Base-by-base conservation (phyloP, 805 yeast species). In the Candida koratica region DNA sequence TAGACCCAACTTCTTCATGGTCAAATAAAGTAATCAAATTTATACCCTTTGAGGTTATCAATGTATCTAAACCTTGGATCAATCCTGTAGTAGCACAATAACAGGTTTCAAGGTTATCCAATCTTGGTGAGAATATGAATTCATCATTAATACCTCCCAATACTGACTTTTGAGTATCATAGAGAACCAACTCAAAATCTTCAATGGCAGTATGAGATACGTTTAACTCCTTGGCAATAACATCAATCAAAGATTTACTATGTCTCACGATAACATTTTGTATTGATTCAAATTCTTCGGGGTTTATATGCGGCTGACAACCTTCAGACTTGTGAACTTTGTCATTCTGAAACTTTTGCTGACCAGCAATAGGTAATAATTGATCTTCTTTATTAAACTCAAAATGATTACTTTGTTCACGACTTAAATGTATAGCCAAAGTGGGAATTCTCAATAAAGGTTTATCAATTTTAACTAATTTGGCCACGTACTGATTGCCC, bases 1-100 rank as follows among this genome's bases (percentile, higher is more conserved):
- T 70, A 1, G 97, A 88, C 0, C 98, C 98, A 47, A 90, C 73
- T 58, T 90, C 98, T 61, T 90, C 98, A 58, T 93, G 97, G 57
- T 90, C 98, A 58, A 93, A 90, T 41, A 89, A 67, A 0, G 96
- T 80, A 37, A 88, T 71, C 53, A 89, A 57, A 52, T 83, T 79
- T 27, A 87, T 78, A 28, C 85, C 82, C 2, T 63, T 44, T 38
- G 77, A 81, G 1, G 60, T 48, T 1, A 55, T 60, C 27, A 82
- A 56, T 13, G 55, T 50, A 9, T 62, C 55, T 0, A 74, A 60
- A 2, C 85, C 62, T 38, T 73, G 73, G 26, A 84, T 62, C 32
- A 90, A 63, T 5, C 86, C 97, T 41, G 70, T 73, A 26, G 81
- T 64, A 2, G 96, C 84, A 35, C 89, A 73, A 64, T 68, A 90